Evolutionary conservation across 805 yeast species (phyloP).

Genomic region (Wickerhamomyces queroliae): DNA sequence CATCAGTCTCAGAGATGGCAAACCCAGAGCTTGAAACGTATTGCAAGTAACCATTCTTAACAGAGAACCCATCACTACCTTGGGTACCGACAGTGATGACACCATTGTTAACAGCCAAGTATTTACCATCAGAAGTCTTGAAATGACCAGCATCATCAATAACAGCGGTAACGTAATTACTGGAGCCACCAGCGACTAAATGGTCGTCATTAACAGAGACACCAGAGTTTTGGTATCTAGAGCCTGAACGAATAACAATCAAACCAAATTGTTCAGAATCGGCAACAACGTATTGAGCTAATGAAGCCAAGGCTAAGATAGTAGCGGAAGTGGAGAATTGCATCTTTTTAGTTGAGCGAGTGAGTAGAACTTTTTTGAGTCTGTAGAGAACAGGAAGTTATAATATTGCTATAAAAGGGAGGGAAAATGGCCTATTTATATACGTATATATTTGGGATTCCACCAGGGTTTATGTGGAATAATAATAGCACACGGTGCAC

Average conservation of each 20-base stretch:
- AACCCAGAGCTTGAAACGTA: constrained; percentile 30
- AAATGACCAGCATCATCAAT: constrained; percentile 29
- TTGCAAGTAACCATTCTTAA: constrained; percentile 30
- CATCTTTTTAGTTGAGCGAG: constrained; percentile 13
- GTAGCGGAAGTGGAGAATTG: constrained; percentile 19
- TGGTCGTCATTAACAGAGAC: constrained; percentile 16
- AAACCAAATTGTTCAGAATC: constrained; percentile 33
- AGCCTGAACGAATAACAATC: constrained; percentile 30
- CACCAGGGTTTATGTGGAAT: too few relatives aligned
- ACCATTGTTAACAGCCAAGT: constrained; percentile 22
- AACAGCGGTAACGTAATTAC: constrained; percentile 8
- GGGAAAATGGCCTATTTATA: too few relatives aligned
- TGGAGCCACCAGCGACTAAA: constrained; percentile 12
- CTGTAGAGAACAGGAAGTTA: too few relatives aligned
- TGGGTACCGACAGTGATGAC: constrained; percentile 21
- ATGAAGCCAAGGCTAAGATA: constrained; percentile 22
- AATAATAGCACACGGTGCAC: too few relatives aligned
- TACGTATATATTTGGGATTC: too few relatives aligned
- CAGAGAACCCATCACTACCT: constrained; percentile 34
- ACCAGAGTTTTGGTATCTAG: constrained; percentile 26
- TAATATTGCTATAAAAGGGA: too few relatives aligned
- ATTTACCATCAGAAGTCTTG: constrained; percentile 23
- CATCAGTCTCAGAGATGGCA: constrained; percentile 28
- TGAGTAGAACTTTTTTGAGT: not conserved
- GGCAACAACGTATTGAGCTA: constrained; percentile 22